Evolutionary conservation across 2,329 filamentous ascomycete genomes (phyloP).

Genomic region (Catunica adiposa): DNA sequence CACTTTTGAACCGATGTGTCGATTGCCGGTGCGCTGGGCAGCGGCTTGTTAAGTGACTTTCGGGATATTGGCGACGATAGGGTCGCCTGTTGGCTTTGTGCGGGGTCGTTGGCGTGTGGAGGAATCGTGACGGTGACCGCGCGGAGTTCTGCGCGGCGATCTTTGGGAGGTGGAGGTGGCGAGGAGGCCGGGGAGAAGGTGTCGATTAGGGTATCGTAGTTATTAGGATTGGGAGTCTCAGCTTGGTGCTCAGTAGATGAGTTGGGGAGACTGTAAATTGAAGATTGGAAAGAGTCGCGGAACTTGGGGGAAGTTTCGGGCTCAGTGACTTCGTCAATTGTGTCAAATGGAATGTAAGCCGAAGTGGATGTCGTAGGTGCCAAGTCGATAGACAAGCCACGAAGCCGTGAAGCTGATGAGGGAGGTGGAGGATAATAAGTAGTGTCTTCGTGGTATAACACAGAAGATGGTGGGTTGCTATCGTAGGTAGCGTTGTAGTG

Average conservation of each 20-base stretch:
- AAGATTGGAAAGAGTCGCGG: slow-evolving; percentile 14
- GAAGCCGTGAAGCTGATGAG: not conserved
- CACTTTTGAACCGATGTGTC: slow-evolving; percentile 39
- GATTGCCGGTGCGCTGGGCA: slow-evolving; percentile 38
- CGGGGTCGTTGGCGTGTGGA: slow-evolving; percentile 16
- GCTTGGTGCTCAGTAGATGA: too few relatives aligned
- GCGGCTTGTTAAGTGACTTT: slow-evolving; percentile 35
- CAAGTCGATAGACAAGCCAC: not conserved
- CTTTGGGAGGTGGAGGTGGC: slow-evolving; percentile 20
- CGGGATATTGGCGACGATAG: slow-evolving; percentile 20
- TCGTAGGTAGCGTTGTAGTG: slow-evolving; percentile 6
- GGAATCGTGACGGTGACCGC: slow-evolving; percentile 13
- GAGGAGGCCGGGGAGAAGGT: slow-evolving; percentile 18
- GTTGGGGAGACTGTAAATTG: slow-evolving; percentile 12
- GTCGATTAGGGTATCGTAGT: slow-evolving; percentile 7
- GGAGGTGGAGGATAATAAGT: not conserved
- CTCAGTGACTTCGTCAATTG: slow-evolving; percentile 13
- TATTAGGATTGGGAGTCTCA: slow-evolving; percentile 3
- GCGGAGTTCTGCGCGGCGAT: slow-evolving; percentile 13
- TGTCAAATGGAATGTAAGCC: slow-evolving; percentile 13
- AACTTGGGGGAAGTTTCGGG: slow-evolving; percentile 14
- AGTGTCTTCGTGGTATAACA: not conserved
- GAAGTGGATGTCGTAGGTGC: not conserved
- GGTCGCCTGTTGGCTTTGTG: slow-evolving; percentile 3
- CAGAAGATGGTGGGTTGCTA: not conserved